Conservation (phyloP, 495 filamentous ascomycete species). For the Hypoxylon trugodes region DNA sequence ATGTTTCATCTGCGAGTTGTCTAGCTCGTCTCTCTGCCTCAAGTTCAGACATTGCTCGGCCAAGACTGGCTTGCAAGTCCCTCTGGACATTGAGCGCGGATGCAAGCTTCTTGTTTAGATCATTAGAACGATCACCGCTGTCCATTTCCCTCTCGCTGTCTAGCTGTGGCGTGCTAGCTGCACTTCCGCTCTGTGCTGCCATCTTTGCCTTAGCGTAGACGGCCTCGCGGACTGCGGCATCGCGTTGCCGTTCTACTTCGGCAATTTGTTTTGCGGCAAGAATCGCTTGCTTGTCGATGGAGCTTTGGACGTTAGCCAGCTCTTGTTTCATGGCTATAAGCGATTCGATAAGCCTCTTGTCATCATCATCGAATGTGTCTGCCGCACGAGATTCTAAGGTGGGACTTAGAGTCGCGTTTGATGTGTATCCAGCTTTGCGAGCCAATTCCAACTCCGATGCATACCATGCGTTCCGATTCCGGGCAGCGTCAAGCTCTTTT, state of each 20-base stretch:
- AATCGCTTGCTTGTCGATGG: conserved; percentile 84
- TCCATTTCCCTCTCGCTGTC: conserved; percentile 69
- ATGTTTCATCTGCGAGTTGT: conserved; percentile 87
- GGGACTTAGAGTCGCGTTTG: conserved; percentile 74
- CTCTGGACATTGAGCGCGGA: conserved; percentile 77
- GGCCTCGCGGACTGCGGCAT: conserved; percentile 89
- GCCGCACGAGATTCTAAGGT: conserved; percentile 76
- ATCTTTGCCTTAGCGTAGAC: conserved; percentile 94
- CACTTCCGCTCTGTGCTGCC: conserved; percentile 76
- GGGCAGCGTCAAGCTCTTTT: conserved; percentile 83
- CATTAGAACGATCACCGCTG: conserved; percentile 69
- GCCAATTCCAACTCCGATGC: conserved; percentile 93
- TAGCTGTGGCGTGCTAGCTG: conserved; percentile 73
- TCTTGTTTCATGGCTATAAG: conserved; percentile 89
- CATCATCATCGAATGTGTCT: conserved; percentile 86
- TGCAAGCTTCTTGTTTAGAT: conserved; percentile 84
- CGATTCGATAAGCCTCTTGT: conserved; percentile 90
- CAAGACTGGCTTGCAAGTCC: conserved; percentile 75
- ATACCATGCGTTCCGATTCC: conserved; percentile 94
- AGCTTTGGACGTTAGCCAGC: conserved; percentile 81
- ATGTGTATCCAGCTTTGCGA: conserved; percentile 83
- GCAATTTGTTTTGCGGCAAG: conserved; percentile 88
- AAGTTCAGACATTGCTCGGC: conserved; percentile 72
- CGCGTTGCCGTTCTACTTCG: conserved; percentile 90
- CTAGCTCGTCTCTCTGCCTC: conserved; percentile 81